These are phyloP conservation scores for Suhomyces terraborum DNA, from an alignment of 1,139 yeast species.

Conservation along the genomic window DNA sequence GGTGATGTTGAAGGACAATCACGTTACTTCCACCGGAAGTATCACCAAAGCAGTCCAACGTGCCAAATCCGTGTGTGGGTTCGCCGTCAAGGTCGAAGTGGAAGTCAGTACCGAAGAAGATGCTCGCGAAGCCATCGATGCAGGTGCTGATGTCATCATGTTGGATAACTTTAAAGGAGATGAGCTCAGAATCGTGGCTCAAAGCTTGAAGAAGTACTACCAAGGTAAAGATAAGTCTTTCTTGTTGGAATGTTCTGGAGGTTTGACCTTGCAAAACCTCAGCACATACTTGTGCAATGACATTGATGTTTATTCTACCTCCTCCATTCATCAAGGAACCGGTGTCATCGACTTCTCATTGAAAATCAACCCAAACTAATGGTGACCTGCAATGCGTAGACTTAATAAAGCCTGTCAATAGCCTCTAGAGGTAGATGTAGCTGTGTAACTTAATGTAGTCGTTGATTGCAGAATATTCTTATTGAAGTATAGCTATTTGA, in stretches of 20 bases:
- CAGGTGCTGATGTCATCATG: constrained; percentile 97
- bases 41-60: constrained; percentile 77
- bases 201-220: constrained; percentile 60
- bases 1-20: constrained; percentile 97
- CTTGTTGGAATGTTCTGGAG: constrained; percentile 89
- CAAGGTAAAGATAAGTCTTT: constrained; percentile 49
- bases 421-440: no score
- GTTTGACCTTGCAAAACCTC: constrained; percentile 72
- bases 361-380: constrained; percentile 55
- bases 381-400: no score
- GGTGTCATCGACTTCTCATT: constrained; percentile 80
- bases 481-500: no score
- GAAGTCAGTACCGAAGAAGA: constrained; percentile 83
- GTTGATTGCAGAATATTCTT: no score
- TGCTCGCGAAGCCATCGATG: constrained; percentile 87
- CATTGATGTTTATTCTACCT: constrained; percentile 87
- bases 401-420: neutral
- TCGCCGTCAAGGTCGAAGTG: constrained; percentile 87
- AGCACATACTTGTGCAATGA: constrained; percentile 68
- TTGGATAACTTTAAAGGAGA: constrained; percentile 82
- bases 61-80: constrained; percentile 84
- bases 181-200: constrained; percentile 67
- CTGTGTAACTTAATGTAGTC: no score
- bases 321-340: constrained; percentile 91
- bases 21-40: constrained; percentile 88